Conservation (phyloP, 208 protist species). For the Acanthamoeba castellanii region DNA sequence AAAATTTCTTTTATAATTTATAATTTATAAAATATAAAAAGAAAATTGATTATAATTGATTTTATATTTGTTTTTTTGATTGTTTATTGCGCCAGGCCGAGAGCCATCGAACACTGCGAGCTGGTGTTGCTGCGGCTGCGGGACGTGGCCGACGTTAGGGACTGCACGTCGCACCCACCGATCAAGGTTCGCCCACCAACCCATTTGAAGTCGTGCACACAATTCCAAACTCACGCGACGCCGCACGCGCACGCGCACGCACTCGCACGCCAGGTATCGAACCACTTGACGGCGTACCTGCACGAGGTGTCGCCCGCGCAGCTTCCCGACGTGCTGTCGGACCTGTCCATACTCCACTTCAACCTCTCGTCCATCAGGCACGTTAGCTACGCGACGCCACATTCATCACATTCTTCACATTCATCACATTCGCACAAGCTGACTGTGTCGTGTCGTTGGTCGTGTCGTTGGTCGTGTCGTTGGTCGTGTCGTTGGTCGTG, state of each 20-base stretch:
- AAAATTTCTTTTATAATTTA: neutral
- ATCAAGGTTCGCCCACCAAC: neutral
- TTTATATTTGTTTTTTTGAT: neutral
- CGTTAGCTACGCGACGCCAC: neutral
- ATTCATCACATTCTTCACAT: neutral
- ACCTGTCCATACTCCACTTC: slow-evolving; percentile 32
- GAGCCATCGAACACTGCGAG: slow-evolving; percentile 50
- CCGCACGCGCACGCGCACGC: no score
- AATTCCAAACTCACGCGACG: no score
- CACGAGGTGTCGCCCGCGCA: slow-evolving; percentile 11
- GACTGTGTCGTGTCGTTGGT: no score
- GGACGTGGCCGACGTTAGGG: neutral
- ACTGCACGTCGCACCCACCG: neutral
- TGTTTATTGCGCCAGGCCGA: neutral
- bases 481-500: no score
- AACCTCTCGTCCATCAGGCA: slow-evolving; percentile 45
- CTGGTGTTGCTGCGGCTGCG: slow-evolving; percentile 7
- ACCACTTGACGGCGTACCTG: neutral
- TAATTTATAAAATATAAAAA: no score
- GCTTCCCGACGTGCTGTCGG: neutral
- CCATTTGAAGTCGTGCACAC: no score
- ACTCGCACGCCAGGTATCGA: neutral
- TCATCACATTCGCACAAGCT: neutral
- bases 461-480: no score
- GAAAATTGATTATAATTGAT: neutral